Conservation (phyloP, 164 flowering plant species). For the Chimonanthus praecox region DNA sequence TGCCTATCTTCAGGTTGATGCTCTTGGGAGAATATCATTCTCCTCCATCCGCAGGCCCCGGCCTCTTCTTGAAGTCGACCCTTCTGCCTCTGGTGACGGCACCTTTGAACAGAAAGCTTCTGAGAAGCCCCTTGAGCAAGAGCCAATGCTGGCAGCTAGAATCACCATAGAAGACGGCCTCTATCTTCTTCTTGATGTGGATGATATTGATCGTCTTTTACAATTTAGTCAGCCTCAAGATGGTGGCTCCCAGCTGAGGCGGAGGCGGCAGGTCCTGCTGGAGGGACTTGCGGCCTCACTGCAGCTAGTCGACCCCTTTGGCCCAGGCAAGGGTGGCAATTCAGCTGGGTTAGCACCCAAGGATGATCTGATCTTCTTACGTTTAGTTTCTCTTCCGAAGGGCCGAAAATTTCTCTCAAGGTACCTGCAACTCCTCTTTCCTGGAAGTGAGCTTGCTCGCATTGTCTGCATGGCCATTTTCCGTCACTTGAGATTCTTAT, state of each 20-base stretch:
- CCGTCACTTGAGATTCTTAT: conserved; percentile 83
- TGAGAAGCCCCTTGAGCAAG: conserved; percentile 86
- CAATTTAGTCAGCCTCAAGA: conserved; percentile 73
- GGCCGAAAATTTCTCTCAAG: conserved; percentile 72
- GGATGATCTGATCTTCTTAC: conserved; percentile 78
- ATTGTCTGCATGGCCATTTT: conserved; percentile 91
- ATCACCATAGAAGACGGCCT: conserved; percentile 80
- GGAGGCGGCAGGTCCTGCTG: conserved; percentile 56
- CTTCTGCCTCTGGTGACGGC: conserved; percentile 33
- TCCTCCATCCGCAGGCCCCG: conserved; percentile 84
- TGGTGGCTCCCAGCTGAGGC: conserved; percentile 66
- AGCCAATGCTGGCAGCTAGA: conserved; percentile 96
- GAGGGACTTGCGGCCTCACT: conserved; percentile 88
- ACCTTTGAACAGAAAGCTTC: conserved; percentile 43
- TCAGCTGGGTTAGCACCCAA: conserved; percentile 41
- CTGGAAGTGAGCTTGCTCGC: conserved; percentile 70
- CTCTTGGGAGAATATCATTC: conserved; percentile 69
- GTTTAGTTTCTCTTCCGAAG: conserved; percentile 86
- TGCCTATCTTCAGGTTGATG: conserved; percentile 58
- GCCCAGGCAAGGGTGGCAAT: conserved; percentile 39
- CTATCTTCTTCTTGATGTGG: conserved; percentile 79
- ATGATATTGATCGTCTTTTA: conserved; percentile 80
- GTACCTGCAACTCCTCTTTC: conserved; percentile 68
- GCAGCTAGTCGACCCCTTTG: conserved; percentile 83
- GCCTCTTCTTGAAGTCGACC: conserved; percentile 87